Conservation (phyloP, 306 rosid genomes). For the Trifolium fragiferum region DNA sequence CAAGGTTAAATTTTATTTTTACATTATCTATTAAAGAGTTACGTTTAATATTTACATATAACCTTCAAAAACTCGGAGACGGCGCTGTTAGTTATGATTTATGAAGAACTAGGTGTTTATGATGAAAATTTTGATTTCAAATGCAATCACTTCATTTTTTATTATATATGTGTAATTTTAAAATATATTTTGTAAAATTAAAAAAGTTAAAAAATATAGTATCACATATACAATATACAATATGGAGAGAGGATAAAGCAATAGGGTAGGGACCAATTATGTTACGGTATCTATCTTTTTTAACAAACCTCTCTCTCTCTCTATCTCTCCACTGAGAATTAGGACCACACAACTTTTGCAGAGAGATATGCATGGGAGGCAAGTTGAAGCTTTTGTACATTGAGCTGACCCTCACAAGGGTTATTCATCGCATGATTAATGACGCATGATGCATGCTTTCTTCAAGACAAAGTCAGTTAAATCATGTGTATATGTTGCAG, state of each 20-base stretch:
- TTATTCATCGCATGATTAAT: constrained; percentile 30
- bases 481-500: constrained; percentile 11
- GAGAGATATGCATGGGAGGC: constrained; percentile 73
- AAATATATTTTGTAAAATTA: no score
- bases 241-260: constrained; percentile 46
- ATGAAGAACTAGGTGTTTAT: no score
- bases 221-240: no score
- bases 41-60: no score
- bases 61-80: no score
- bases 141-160: no score
- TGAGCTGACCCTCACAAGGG: constrained; percentile 39
- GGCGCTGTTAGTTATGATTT: no score
- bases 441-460: constrained; percentile 48
- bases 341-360: constrained; percentile 85
- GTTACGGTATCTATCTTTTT: constrained; percentile 38
- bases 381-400: constrained; percentile 40
- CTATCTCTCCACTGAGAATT: constrained; percentile 38
- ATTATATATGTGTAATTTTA: no score
- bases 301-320: constrained; percentile 13
- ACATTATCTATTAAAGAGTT: no score
- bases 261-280: constrained; percentile 66
- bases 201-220: no score
- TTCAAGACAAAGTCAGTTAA: constrained; percentile 47
- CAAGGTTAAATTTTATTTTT: no score
- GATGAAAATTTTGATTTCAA: no score